Evolutionary conservation across 176 grass and related monocot genomes (phyloP), one percentile per base, ranked within the genome.

Genomic region (Triticum aestivum): DNA sequence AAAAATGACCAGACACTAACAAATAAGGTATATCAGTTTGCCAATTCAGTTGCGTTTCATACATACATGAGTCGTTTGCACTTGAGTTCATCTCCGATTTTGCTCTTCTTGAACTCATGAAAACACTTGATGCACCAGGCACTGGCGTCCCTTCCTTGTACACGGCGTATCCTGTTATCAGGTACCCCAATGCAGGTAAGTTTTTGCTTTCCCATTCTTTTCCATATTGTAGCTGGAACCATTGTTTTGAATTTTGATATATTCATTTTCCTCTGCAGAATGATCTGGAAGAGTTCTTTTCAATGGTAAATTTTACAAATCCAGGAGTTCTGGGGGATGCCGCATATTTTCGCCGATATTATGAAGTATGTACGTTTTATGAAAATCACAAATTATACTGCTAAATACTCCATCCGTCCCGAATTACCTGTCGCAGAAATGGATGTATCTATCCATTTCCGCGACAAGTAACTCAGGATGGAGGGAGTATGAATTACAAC

Each of bases 291-390:
- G 96, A 98, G 80, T 98, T 98, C 61, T 98, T 96, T 91, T 83
- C 96, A 77, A 96, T 98, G 96, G 93, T 94, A 66, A 96, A 98
- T 85, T 98, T 98, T 85, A 98, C 96, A 79, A 98, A 98, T 88
- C 90, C 93, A 91, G 96, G 93, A 80, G 73, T 96, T 91, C 78
- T 98, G 56, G 93, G 93, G 66, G 91, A 96, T 75, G 92, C 82
- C 27, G 56, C 93, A 79, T 92, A 98, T 86, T 98, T 98, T 64
- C 91, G 93, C n/a, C 73, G 91, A 81, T 92, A 98, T 80, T 98
- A 96, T 91, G 93, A 96, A 88, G 96, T 90, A 91, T 74, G 64
- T 75, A 29, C 17, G 9, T 66, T 79, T 52, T 62, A 35, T 9
- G 64, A 77, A 18, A 54, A 77, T 45, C n/a, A 65, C 52, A 77